Percentiles rank a stretch among this genome's conserved stretches.
These are phyloP conservation scores for Zymoseptoria crescenta DNA, from an alignment of 2,329 filamentous ascomycete genomes.

Conservation along the genomic window DNA sequence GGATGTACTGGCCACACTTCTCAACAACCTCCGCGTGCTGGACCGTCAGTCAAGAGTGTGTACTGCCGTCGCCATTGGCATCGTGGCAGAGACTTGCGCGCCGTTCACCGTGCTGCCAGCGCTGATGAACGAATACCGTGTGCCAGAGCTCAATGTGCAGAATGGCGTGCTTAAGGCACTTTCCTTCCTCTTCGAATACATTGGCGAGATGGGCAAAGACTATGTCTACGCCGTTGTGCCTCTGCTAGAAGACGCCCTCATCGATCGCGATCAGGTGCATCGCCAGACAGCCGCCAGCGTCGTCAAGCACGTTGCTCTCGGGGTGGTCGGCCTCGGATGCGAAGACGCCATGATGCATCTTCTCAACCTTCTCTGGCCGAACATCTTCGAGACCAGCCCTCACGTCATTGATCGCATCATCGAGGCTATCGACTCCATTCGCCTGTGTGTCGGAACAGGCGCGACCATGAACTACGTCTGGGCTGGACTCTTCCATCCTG, in stretches of 20 bases:
- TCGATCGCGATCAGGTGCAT: slow-evolving; percentile 96
- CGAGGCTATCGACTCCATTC: slow-evolving; percentile 92
- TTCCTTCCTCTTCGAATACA: slow-evolving; percentile 97
- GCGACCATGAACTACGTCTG: slow-evolving; percentile 96
- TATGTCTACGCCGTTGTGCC: slow-evolving; percentile 98
- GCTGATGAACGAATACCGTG: slow-evolving; percentile 98
- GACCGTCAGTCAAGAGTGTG: slow-evolving; percentile 97
- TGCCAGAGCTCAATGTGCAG: slow-evolving; percentile 96
- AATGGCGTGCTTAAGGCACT: slow-evolving; percentile 97
- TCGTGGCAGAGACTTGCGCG: slow-evolving; percentile 95
- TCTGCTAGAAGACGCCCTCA: slow-evolving; percentile 89
- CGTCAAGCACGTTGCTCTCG: slow-evolving; percentile 94
- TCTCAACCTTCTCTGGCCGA: slow-evolving; percentile 91
- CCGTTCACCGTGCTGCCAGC: slow-evolving; percentile 98
- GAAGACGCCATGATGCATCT: slow-evolving; percentile 98
- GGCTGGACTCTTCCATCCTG: slow-evolving; percentile 95
- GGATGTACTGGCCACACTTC: slow-evolving; percentile 87
- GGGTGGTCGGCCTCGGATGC: slow-evolving; percentile 93
- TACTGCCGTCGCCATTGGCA: slow-evolving; percentile 95
- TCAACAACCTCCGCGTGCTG: slow-evolving; percentile 95
- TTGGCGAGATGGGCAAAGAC: slow-evolving; percentile 97
- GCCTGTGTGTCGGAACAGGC: slow-evolving; percentile 86
- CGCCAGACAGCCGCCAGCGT: slow-evolving; percentile 92
- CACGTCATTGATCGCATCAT: slow-evolving; percentile 98
- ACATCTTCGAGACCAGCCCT: slow-evolving; percentile 93